phyloP scores from a whole-genome alignment of 129 eudicot species.

The Deinandra increscens region DNA sequence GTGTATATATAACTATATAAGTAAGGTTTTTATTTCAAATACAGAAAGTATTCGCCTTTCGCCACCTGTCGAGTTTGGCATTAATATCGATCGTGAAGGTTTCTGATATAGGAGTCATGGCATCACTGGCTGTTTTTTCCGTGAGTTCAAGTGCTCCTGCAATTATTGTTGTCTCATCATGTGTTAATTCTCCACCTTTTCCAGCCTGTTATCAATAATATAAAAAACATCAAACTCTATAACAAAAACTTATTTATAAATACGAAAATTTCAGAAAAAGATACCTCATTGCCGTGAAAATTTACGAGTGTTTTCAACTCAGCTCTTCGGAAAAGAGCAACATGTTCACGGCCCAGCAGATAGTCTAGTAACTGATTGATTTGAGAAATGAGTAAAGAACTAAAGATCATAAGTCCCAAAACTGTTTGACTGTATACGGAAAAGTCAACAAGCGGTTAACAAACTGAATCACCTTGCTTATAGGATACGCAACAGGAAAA shows the following conservation, averaged over 20 bases:
- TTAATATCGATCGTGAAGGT: slow-evolving; percentile 80
- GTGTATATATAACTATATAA: neutral
- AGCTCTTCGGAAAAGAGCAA: slow-evolving; percentile 88
- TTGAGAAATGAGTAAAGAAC: slow-evolving; percentile 3
- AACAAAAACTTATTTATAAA: neutral
- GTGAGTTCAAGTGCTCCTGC: slow-evolving; percentile 90
- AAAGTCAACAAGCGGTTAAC: neutral
- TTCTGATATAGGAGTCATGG: slow-evolving; percentile 92
- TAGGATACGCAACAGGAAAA: slow-evolving; percentile 93
- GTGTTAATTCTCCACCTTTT: slow-evolving; percentile 97
- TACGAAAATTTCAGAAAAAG: neutral
- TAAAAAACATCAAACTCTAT: neutral
- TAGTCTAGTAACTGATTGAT: slow-evolving; percentile 56
- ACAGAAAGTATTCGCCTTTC: neutral
- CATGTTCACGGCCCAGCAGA: slow-evolving; percentile 70
- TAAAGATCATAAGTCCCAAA: slow-evolving; percentile 6
- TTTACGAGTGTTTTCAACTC: slow-evolving; percentile 91
- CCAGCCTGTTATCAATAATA: slow-evolving; percentile 56
- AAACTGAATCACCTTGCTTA: slow-evolving; percentile 71
- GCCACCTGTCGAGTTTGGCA: slow-evolving; percentile 76
- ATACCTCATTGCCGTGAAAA: slow-evolving; percentile 86
- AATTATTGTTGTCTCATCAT: slow-evolving; percentile 94
- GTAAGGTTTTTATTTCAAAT: neutral
- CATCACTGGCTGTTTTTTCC: slow-evolving; percentile 91
- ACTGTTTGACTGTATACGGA: neutral